Evolutionary conservation across 1,284 basidiomycete genomes (phyloP).

Genomic region (Apiotrichum gracile): DNA sequence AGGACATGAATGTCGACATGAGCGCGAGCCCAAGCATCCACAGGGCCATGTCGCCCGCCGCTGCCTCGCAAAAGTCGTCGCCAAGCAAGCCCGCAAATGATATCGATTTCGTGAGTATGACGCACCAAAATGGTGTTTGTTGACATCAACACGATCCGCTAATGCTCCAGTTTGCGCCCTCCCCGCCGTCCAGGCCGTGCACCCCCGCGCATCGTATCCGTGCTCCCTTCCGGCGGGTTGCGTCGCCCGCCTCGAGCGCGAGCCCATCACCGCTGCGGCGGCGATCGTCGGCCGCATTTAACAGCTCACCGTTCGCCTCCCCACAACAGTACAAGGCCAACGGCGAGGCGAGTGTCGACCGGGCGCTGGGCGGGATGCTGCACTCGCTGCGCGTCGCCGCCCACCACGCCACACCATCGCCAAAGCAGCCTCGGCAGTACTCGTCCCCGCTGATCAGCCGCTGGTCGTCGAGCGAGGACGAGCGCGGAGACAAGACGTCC

Average conservation of each 20-base stretch:
- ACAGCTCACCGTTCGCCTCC: neutral
- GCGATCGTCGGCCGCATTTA: neutral
- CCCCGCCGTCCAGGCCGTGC: neutral
- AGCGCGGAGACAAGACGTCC: neutral
- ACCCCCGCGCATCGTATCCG: neutral
- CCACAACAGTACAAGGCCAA: conserved; percentile 3
- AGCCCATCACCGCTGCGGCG: neutral
- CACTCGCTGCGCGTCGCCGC: conserved; percentile 1
- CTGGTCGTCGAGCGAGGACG: conserved; percentile 1
- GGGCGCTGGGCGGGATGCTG: conserved; percentile 1
- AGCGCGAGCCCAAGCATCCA: neutral
- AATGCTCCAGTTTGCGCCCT: neutral
- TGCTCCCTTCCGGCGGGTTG: neutral
- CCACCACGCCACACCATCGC: neutral
- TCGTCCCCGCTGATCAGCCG: neutral
- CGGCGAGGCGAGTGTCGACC: conserved; percentile 4
- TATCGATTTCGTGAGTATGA: neutral
- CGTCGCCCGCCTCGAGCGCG: neutral
- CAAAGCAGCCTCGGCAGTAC: neutral
- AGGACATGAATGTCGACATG: neutral
- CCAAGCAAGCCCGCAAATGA: neutral
- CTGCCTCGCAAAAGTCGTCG: no score
- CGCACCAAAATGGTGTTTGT: neutral
- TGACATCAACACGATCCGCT: neutral
- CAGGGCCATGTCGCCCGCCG: no score